Evolutionary conservation across 108 stramenopile species (phyloP).

Genomic region (Nitzschia sp.): DNA sequence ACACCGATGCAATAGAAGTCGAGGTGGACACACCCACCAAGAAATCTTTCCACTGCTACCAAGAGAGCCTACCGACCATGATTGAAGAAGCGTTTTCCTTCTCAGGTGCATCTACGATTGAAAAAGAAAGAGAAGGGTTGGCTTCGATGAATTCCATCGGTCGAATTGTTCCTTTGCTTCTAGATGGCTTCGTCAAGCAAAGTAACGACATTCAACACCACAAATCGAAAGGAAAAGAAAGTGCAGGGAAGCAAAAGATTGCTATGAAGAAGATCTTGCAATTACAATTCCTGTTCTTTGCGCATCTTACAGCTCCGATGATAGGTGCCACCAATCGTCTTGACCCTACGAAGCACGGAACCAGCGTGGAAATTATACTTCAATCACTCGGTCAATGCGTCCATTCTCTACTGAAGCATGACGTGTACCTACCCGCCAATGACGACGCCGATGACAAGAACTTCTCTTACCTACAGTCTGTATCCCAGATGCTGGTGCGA

Average conservation of each 20-base stretch:
- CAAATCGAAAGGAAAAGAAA: not conserved
- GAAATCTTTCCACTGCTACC: conserved; percentile 44
- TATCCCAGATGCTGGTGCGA: conserved; percentile 18
- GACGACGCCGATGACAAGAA: conserved; percentile 47
- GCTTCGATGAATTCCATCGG: not conserved
- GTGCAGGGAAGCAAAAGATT: conserved; percentile 12
- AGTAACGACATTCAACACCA: conserved; percentile 15
- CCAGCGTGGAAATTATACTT: not conserved
- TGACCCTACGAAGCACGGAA: not conserved
- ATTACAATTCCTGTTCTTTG: conserved; percentile 32
- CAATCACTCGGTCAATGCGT: conserved; percentile 35
- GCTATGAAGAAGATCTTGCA: conserved; percentile 21
- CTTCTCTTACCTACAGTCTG: conserved; percentile 43
- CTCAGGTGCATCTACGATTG: not conserved
- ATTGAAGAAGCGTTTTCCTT: not conserved
- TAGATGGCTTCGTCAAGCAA: conserved; percentile 24
- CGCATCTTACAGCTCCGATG: conserved; percentile 13
- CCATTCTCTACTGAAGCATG: conserved; percentile 45
- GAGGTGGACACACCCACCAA: not conserved
- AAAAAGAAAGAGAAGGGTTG: too few relatives aligned
- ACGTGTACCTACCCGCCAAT: conserved; percentile 69
- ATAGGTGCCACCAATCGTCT: not conserved
- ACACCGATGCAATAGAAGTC: not conserved
- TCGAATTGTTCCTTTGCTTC: conserved; percentile 14
- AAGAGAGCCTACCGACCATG: conserved; percentile 33